Base-by-base conservation (phyloP, 2,329 filamentous ascomycete genomes). In the Coniella lustricola region DNA sequence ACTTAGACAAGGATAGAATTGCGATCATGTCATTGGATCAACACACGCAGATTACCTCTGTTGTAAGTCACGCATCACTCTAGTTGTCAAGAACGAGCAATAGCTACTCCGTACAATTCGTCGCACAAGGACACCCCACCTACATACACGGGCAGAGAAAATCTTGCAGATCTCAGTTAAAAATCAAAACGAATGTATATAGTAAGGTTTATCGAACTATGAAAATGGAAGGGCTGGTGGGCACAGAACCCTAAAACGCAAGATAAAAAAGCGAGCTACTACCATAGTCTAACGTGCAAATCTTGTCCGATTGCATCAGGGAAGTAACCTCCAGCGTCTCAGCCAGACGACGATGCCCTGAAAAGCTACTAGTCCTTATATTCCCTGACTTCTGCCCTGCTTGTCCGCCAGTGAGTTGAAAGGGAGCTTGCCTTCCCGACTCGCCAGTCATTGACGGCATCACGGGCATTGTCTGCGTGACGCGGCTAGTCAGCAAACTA, bases 151-250 rank as follows among this genome's bases (percentile, higher is more conserved):
- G n/a, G n/a, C n/a, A n/a, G n/a, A n/a, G n/a, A n/a, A n/a, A n/a
- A n/a, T n/a, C n/a, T n/a, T n/a, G n/a, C n/a, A n/a, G n/a, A n/a
- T n/a, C n/a, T n/a, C n/a, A n/a, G n/a, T n/a, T n/a, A n/a, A n/a
- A 29, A 29, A 29, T 29, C n/a, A n/a, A 29, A 29, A 29, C 5
- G 48, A 52, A 48, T 40, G 50, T 44, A 42, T 33, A 45, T 34
- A 52, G 44, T 52, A 47, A 47, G 47, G 35, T 40, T 46, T 29
- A 22, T 13, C 31, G 14, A 46, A 44, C 50, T 52, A 50, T 44
- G 39, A 41, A 36, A 48, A 53, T 5, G 21, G 51, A 53, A 45
- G 35, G 49, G 46, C 48, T 48, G 29, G 38, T 32, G 20, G 29
- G 17, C 18, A 13, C 35, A 44, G 37, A 34, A 25, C 38, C 39